Evolutionary conservation across 306 rosid genomes (phyloP), one percentile per base, ranked within the genome.

Genomic region (Quercus parvula): DNA sequence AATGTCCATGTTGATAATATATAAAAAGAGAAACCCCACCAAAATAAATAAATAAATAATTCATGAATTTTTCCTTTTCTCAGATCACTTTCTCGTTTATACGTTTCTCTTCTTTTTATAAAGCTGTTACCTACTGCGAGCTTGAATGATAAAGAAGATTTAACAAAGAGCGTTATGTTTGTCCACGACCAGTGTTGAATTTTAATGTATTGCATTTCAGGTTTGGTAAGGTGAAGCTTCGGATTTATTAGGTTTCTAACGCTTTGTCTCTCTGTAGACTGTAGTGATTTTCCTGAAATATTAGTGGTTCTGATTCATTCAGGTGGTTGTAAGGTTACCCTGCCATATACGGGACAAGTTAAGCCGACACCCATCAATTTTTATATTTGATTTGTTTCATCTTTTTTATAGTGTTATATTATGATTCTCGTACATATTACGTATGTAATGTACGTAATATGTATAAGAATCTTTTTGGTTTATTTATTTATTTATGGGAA

Each of bases 181-280:
- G 56, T 56, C 64, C 31, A 56, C 58, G 73, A 67, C 79, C 73
- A 35, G 58, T 59, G 55, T 41, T 67, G 80, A 75, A 14, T 75
- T 81, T 85, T 68, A 80, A 74, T 78, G 83, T 30, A 78, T 85
- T 85, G 71, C 78, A 74, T 76, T 74, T 79, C 75, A n/a, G 77
- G 81, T 80, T 86, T 79, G 86, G 82, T 86, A 84, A 71, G 82
- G 77, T 20, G 81, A 68, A 58, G 76, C 74, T 59, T 83, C 80
- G 70, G 88, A 76, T 72, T 85, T 85, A 85, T 78, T 75, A 79
- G 82, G 70, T 84, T 72, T 71, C 71, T 25, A 5, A 2, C 22
- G 63, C 71, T 75, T 71, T 76, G 79, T 73, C 82, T 5, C 82
- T 5, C n/a, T 5, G 20, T 38, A 54, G 49, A 35, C 15, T 6